Evolutionary conservation across 2,329 filamentous ascomycete genomes (phyloP), one percentile per base, ranked within the genome.

Genomic region (Akanthomyces dipterigenus): DNA sequence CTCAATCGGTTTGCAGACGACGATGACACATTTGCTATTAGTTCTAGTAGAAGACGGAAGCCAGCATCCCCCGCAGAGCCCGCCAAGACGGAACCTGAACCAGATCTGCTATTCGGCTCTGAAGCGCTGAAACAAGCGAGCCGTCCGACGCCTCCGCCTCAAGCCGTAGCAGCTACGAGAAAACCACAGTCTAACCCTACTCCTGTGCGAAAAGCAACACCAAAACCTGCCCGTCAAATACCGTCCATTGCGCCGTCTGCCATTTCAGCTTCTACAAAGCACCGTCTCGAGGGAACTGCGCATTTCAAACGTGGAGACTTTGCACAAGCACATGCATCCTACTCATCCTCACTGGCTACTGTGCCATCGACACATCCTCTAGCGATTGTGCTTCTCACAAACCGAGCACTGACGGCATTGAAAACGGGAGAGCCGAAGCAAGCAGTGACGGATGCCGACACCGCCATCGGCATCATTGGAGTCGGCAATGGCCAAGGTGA

Each of bases 301-400:
- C 90, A 96, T 65, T 98, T 96, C 77, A 98, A 97, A 75, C 86
- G 91, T 40, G 95, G 95, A 38, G 95, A 99, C 73, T 99, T 91
- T 73, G 88, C 90, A 20, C 83, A 89, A 11, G 95, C 95, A 0
- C 91, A 97, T 69, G 81, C 86, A 22, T 88, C 89, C 1, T 99
- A 98, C 73, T 86, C 89, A 0, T 83, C 84, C 34, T 91, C 95
- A 1, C 78, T 99, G 3, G 78, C 82, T 1, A 84, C 86, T 42
- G 80, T 99, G 36, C 95, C 95, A 1, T 75, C 84, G 16, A 82
- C 81, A 4, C 95, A 99, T 71, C 93, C 93, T 0, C 80, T 98
- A 26, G 85, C 85, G 20, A 95, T 98, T 63, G 80, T 98, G n/a
- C 82, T 98, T 7, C 85, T 96, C 24, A 93, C 90, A 68, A 99